Conservation (phyloP, 441 rosid species). For the Manihot esculenta region DNA sequence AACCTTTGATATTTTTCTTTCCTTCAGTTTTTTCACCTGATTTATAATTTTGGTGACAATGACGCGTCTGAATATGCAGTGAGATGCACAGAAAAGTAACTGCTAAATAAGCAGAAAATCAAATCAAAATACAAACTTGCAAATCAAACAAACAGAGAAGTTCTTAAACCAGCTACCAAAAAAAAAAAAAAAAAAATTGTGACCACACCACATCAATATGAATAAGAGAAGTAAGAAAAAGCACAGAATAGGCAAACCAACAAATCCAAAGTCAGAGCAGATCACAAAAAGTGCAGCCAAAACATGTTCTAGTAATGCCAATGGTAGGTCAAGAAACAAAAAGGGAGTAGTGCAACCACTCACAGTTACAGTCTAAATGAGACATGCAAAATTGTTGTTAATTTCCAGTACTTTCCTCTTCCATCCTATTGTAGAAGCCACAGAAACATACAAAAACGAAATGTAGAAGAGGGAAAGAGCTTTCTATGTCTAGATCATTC, state of each 20-base stretch:
- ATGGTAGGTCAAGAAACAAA: not conserved
- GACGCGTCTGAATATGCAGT: too few species aligned
- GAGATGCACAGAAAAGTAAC: too few species aligned
- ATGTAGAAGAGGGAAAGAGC: too few species aligned
- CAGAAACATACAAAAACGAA: too few species aligned
- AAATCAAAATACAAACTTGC: not conserved
- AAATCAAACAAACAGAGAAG: not conserved
- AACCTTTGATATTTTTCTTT: too few species aligned
- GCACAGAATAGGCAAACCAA: not conserved
- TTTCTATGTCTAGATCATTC: too few species aligned
- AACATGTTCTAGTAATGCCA: too few species aligned
- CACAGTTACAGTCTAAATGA: conserved; percentile 70
- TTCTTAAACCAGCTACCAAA: not conserved
- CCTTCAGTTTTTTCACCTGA: not conserved
- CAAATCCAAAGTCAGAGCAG: not conserved
- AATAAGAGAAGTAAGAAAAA: not conserved
- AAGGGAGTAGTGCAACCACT: conserved; percentile 10
- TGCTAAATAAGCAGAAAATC: too few species aligned
- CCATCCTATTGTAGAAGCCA: not conserved
- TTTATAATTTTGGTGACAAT: not conserved
- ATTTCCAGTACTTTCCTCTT: not conserved
- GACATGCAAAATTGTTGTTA: conserved; percentile 62
- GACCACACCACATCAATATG: not conserved
- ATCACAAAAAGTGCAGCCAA: not conserved
- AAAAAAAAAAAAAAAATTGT: not conserved